Percentiles rank a stretch among this genome's conserved stretches.
Conservation (phyloP, 805 yeast genomes). For the Yamadazyma takamatsuzukensis region DNA sequence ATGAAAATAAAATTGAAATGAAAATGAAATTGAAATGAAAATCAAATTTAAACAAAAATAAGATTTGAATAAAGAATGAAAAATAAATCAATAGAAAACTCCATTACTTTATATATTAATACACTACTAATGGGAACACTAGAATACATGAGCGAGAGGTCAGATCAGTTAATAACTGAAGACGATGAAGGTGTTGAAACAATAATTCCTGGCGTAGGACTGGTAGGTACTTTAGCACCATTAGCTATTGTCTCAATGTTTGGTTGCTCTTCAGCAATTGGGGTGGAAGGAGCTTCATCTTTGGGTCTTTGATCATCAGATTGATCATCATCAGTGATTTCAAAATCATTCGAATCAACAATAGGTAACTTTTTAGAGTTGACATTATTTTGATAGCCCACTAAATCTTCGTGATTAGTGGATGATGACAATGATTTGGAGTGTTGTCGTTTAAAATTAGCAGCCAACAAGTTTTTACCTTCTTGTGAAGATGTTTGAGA, state of each 20-base stretch:
- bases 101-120: no score
- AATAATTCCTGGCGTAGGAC: slow-evolving; percentile 8
- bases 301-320: slow-evolving; percentile 6
- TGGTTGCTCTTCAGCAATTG: not conserved
- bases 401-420: slow-evolving; percentile 27
- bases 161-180: slow-evolving; percentile 9
- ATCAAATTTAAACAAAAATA: slow-evolving; percentile 5
- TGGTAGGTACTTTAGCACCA: slow-evolving; percentile 3
- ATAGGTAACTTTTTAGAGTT: slow-evolving; percentile 35
- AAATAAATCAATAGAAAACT: no score
- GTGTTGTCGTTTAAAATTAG: slow-evolving; percentile 21
- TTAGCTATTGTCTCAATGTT: not conserved
- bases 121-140: slow-evolving; percentile 1
- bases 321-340: slow-evolving; percentile 22
- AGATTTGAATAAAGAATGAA: no score
- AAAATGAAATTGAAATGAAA: no score
- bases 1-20: no score
- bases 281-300: not conserved
- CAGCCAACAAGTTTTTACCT: slow-evolving; percentile 1
- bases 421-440: slow-evolving; percentile 34
- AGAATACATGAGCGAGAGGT: no score
- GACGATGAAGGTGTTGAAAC: slow-evolving; percentile 11
- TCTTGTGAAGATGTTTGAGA: not conserved
- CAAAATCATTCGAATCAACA: slow-evolving; percentile 44
- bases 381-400: slow-evolving; percentile 31